These are phyloP conservation scores for Tetrastigma voinierianum DNA, from an alignment of 164 flowering plant species.

Conservation along the genomic window DNA sequence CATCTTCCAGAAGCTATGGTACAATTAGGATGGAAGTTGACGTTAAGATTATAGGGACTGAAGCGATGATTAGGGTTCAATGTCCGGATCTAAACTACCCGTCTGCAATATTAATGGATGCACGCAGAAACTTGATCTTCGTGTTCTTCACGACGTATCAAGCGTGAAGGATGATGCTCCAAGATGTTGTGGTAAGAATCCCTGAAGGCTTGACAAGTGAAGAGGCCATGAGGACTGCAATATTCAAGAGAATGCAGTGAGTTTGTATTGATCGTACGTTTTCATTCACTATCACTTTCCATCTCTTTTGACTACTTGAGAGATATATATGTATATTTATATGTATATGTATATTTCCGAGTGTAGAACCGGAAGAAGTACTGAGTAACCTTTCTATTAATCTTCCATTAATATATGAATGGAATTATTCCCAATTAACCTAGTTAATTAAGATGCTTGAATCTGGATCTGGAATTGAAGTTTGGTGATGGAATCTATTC, in stretches of 20 bases:
- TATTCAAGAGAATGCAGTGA: conserved; percentile 4
- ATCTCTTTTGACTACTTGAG: not conserved
- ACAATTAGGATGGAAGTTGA: conserved; percentile 14
- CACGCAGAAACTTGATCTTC: conserved; percentile 47
- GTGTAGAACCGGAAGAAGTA: too few species aligned
- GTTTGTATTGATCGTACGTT: too few species aligned
- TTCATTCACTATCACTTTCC: too few species aligned
- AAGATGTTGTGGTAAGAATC: conserved; percentile 23
- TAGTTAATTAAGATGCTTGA: too few species aligned
- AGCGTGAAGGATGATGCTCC: conserved; percentile 29
- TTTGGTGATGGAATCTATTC: too few species aligned
- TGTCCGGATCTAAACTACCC: conserved; percentile 50
- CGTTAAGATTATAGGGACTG: conserved; percentile 65
- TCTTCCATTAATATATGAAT: too few species aligned
- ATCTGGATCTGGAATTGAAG: too few species aligned
- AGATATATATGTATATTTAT: too few species aligned
- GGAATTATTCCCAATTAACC: too few species aligned
- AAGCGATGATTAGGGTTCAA: conserved; percentile 64
- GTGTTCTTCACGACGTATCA: conserved; percentile 59
- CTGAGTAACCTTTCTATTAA: too few species aligned
- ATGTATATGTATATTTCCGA: too few species aligned
- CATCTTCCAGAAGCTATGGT: not conserved
- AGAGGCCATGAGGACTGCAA: conserved; percentile 18
- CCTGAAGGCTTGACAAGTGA: conserved; percentile 15
- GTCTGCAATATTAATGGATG: conserved; percentile 55